Evolutionary conservation across 2,329 filamentous ascomycete genomes (phyloP).

Genomic region (Botrytis byssoidea): DNA sequence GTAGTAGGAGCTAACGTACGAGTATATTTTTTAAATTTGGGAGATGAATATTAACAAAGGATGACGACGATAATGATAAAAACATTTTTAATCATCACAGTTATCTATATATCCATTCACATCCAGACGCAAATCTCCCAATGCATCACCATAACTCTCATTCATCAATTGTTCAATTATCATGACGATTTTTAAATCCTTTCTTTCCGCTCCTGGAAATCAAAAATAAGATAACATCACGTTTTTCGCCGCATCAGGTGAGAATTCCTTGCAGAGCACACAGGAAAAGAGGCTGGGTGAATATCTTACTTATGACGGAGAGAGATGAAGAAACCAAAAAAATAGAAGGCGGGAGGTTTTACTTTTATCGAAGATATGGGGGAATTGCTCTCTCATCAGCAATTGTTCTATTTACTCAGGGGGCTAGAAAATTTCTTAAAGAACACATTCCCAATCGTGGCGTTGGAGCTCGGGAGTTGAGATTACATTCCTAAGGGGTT

Average conservation of each 20-base stretch:
- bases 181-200: neutral
- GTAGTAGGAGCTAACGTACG: neutral
- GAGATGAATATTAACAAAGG: neutral
- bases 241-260: neutral
- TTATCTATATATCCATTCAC: neutral
- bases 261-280: neutral
- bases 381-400: neutral
- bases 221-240: neutral
- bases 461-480: neutral
- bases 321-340: neutral
- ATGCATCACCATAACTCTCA: neutral
- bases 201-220: neutral
- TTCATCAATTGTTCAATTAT: neutral
- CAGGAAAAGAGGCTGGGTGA: neutral
- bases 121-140: neutral
- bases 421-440: too few species aligned
- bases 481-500: neutral
- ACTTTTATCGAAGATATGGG: neutral
- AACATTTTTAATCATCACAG: neutral
- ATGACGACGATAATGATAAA: neutral
- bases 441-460: neutral
- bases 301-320: neutral
- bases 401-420: neutral
- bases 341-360: neutral
- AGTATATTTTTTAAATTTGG: neutral